A percentile compares a stretch with the other conserved stretches of the same genome.
Evolutionary conservation across 768 basidiomycete species (phyloP).

Genomic region (Psilocybe sp.): DNA sequence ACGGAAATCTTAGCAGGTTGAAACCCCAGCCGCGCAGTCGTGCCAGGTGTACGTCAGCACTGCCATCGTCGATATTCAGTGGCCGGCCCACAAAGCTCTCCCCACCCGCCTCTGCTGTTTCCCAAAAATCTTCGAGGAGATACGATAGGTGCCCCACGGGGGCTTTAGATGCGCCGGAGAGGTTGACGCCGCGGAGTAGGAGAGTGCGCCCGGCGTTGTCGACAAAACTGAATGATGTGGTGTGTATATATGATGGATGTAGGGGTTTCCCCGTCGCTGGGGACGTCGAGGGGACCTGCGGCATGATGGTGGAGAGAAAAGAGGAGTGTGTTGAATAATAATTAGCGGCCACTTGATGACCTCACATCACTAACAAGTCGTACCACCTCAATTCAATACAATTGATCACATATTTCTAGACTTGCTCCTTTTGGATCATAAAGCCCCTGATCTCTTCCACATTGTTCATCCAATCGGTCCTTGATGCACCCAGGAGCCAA

Average conservation of each 20-base stretch:
- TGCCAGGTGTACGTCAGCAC: constrained; percentile 80
- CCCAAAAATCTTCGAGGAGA: constrained; percentile 77
- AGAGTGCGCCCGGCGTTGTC: constrained; percentile 74
- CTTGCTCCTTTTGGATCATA: background rate
- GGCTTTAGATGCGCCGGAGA: constrained; percentile 86
- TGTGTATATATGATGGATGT: constrained; percentile 57
- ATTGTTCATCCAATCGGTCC: too few relatives aligned
- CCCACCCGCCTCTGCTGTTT: constrained; percentile 54
- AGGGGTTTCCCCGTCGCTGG: constrained; percentile 53
- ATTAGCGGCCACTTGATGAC: background rate
- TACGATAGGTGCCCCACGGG: constrained; percentile 71
- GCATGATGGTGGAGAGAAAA: constrained; percentile 35
- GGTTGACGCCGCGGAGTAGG: constrained; percentile 91
- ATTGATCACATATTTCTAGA: background rate
- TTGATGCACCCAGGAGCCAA: too few relatives aligned
- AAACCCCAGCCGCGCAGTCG: constrained; percentile 94
- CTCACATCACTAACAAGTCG: constrained; percentile 8
- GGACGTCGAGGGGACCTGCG: constrained; percentile 52
- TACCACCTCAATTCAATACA: constrained; percentile 8
- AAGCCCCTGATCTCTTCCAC: too few relatives aligned
- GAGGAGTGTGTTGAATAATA: background rate
- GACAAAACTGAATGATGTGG: constrained; percentile 65
- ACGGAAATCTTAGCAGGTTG: constrained; percentile 76
- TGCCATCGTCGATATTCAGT: constrained; percentile 80
- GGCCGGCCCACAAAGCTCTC: constrained; percentile 76